Evolutionary conservation across 257 asterid genomes (phyloP).

Genomic region (Solanum appendiculatum): DNA sequence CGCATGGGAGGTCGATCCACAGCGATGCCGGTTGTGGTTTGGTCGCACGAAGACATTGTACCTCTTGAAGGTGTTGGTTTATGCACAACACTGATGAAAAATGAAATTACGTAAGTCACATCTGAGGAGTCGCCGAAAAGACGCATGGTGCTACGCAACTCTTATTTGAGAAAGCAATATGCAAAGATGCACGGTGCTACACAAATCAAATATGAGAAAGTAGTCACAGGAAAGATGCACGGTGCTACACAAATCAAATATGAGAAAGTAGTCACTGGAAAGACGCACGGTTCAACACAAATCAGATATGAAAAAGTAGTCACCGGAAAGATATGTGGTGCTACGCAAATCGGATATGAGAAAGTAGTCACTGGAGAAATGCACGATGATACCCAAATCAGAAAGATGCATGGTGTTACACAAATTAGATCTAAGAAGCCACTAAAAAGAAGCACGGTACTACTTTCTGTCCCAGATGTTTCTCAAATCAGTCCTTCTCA

Average conservation of each 20-base stretch:
- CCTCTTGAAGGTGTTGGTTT: neutral
- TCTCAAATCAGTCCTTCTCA: neutral
- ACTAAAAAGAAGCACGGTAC: neutral
- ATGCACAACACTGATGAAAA: neutral
- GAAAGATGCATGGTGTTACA: neutral
- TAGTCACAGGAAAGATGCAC: neutral
- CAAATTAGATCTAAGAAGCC: neutral
- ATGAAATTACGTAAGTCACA: neutral
- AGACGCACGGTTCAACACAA: neutral
- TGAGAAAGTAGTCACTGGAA: neutral
- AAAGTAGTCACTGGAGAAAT: neutral
- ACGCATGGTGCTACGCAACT: neutral
- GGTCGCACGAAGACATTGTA: neutral
- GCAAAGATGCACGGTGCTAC: neutral
- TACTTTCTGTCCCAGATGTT: neutral
- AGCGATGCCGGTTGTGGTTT: neutral
- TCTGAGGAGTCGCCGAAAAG: neutral
- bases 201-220: neutral
- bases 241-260: neutral
- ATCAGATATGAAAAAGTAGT: neutral
- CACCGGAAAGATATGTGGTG: too few species aligned
- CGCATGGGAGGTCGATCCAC: neutral
- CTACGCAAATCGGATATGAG: too few species aligned
- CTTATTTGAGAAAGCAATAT: neutral
- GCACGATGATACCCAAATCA: neutral